Evolutionary conservation across 1,284 basidiomycete genomes (phyloP).

Genomic region (Rhodotorula sp.): DNA sequence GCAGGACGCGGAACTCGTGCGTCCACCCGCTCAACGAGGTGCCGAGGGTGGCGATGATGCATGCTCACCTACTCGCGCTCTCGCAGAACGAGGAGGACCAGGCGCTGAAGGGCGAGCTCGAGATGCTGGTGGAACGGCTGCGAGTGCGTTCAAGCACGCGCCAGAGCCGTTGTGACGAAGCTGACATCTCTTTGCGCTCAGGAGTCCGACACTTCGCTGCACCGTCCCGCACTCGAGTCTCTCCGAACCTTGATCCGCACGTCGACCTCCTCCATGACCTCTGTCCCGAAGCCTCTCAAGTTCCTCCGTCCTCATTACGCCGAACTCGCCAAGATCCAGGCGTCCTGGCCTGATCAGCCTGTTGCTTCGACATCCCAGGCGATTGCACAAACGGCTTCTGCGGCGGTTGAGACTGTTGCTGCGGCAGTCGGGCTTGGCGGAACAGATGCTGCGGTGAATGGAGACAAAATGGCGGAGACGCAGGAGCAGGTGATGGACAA

Average conservation of each 20-base stretch:
- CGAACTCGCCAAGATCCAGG: slow-evolving; percentile 69
- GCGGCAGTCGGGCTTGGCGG: slow-evolving; percentile 27
- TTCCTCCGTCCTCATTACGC: slow-evolving; percentile 95
- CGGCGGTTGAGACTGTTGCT: slow-evolving; percentile 66
- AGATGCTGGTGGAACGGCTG: slow-evolving; percentile 94
- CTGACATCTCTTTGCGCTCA: slow-evolving; percentile 48
- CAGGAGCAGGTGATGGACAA: slow-evolving; percentile 50
- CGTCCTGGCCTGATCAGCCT: slow-evolving; percentile 65
- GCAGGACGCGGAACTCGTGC: slow-evolving; percentile 6
- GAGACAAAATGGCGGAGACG: neutral
- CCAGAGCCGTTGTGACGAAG: too few relatives aligned
- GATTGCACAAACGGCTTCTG: slow-evolving; percentile 1
- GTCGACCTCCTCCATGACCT: slow-evolving; percentile 99
- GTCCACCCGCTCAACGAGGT: neutral
- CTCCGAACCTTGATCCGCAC: slow-evolving; percentile 91
- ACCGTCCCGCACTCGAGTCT: slow-evolving; percentile 89
- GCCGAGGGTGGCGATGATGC: neutral
- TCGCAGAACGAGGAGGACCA: slow-evolving; percentile 75
- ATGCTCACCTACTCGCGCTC: neutral
- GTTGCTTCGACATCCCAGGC: slow-evolving; percentile 43
- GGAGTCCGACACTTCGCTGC: slow-evolving; percentile 83
- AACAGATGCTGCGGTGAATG: neutral
- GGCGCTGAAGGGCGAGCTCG: slow-evolving; percentile 90
- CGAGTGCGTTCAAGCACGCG: slow-evolving; percentile 59
- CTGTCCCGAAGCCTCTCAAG: slow-evolving; percentile 97